Conservation (phyloP, 2,329 filamentous ascomycete genomes). For the Hymenoscyphus fructigenus region DNA sequence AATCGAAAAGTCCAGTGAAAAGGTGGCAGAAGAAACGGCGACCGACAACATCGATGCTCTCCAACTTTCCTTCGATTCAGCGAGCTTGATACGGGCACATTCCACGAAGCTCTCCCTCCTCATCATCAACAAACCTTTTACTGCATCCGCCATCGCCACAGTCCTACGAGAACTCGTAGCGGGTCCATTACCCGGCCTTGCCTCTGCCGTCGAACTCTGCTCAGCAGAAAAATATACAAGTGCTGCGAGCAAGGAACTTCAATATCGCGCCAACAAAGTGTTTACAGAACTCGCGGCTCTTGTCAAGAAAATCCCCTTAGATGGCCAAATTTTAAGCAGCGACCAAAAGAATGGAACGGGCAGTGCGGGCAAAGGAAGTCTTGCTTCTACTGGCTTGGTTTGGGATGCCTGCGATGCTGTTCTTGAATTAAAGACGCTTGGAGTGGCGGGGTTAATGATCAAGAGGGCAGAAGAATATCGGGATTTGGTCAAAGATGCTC, state of each 20-base stretch:
- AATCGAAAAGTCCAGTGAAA: background rate
- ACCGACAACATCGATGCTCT: constrained; percentile 53
- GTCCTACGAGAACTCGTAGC: constrained; percentile 72
- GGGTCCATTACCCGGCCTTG: constrained; percentile 71
- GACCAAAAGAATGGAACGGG: constrained; percentile 47
- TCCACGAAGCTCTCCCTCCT: constrained; percentile 85
- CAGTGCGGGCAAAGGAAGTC: constrained; percentile 48
- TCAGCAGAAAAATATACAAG: constrained; percentile 60
- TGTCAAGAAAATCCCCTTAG: constrained; percentile 56
- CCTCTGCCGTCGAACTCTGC: constrained; percentile 68
- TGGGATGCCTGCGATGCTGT: constrained; percentile 83
- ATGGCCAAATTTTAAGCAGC: constrained; percentile 54
- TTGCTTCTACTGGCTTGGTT: constrained; percentile 70
- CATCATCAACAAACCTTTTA: constrained; percentile 83
- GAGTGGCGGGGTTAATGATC: constrained; percentile 68
- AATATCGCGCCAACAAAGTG: constrained; percentile 56
- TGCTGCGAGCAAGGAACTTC: constrained; percentile 63
- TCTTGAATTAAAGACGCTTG: constrained; percentile 60
- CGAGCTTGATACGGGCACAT: constrained; percentile 75
- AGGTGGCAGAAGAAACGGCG: background rate
- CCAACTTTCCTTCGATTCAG: constrained; percentile 67
- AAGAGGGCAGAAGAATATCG: constrained; percentile 71
- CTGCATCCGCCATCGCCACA: constrained; percentile 68
- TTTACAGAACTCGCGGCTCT: constrained; percentile 63
- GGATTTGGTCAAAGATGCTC: constrained; percentile 75